Percentiles rank a stretch among this genome's conserved stretches.
phyloP scores from a whole-genome alignment of 2,329 filamentous ascomycete genomes.

The Sarocladiaceae sp. region DNA sequence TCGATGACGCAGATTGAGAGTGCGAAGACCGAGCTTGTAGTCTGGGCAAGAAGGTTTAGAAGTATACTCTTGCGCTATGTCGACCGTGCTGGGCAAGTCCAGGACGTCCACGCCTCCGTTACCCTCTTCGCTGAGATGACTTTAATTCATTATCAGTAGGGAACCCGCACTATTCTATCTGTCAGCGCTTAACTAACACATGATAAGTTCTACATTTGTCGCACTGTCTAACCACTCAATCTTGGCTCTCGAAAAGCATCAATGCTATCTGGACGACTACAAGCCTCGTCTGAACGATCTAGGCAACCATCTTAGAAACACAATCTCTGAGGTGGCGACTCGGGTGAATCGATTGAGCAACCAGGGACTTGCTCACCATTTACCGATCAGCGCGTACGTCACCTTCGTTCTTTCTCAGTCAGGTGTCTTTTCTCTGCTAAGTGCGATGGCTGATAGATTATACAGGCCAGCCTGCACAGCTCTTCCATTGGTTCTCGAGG shows the following conservation, averaged over 20 bases:
- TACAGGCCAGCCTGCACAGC: not conserved
- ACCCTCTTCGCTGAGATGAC: not conserved
- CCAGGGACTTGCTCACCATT: not conserved
- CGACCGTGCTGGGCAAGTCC: not conserved
- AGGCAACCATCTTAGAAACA: not conserved
- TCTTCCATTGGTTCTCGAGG: not conserved
- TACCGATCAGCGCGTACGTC: not conserved
- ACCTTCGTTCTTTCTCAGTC: too few relatives aligned
- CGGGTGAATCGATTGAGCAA: not conserved
- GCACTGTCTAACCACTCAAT: not conserved
- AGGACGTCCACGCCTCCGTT: not conserved
- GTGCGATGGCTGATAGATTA: not conserved
- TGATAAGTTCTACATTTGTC: not conserved
- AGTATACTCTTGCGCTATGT: not conserved
- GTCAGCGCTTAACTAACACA: too few relatives aligned
- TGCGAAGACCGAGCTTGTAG: conserved; percentile 1
- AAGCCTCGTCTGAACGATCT: not conserved
- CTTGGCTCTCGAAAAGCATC: not conserved
- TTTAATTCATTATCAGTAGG: not conserved
- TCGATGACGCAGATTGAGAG: not conserved
- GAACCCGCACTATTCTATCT: too few relatives aligned
- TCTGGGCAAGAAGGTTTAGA: conserved; percentile 3
- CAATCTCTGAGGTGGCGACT: not conserved
- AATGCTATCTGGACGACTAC: conserved; percentile 2
- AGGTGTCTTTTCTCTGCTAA: too few relatives aligned